phyloP scores from a whole-genome alignment of 2,329 filamentous ascomycete genomes.

The Pestalotiopsis sp. region DNA sequence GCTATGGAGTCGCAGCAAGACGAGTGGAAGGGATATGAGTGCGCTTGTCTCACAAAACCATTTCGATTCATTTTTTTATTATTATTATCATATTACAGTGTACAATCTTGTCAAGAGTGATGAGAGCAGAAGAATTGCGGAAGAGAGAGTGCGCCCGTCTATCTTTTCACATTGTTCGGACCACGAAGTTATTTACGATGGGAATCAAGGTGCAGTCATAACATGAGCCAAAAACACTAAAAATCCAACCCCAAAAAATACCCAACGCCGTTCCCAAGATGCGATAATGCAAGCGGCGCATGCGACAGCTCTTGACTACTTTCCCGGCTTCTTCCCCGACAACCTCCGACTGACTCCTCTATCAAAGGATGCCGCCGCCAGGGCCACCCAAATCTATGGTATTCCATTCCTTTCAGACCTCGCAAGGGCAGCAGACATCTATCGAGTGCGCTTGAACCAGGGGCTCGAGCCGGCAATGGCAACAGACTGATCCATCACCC shows the following conservation, averaged over 20 bases:
- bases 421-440: conserved; percentile 20
- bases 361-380: no score
- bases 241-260: neutral
- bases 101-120: neutral
- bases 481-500: conserved; percentile 97
- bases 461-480: conserved; percentile 85
- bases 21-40: neutral
- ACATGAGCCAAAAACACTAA: neutral
- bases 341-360: neutral
- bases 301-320: no score
- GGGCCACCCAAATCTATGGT: neutral
- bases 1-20: neutral
- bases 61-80: neutral
- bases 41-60: neutral
- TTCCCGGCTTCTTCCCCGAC: neutral
- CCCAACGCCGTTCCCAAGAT: conserved; percentile 7
- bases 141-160: neutral
- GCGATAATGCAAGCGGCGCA: conserved; percentile 2
- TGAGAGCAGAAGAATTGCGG: neutral
- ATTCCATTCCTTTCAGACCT: neutral
- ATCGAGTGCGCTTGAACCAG: conserved; percentile 91
- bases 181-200: neutral
- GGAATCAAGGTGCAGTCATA: neutral
- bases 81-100: neutral
- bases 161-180: neutral